Conservation (phyloP, 208 protist species). For the Naegleria lovaniensis region DNA sequence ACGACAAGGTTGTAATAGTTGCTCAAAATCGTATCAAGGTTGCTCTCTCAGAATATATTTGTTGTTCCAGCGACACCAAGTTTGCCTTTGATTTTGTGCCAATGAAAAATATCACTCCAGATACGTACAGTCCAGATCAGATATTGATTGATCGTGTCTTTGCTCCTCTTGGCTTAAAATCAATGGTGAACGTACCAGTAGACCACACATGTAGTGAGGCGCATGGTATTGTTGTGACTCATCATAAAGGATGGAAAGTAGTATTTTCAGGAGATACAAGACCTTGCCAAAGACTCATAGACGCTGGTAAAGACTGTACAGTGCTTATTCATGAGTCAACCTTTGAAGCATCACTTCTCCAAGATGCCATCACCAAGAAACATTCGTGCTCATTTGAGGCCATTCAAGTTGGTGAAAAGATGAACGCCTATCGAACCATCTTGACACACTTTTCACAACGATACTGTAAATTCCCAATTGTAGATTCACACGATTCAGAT, state of each 20-base stretch:
- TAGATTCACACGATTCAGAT: not conserved
- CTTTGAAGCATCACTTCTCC: not conserved
- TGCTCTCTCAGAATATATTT: not conserved
- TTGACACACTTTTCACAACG: slow-evolving; percentile 44
- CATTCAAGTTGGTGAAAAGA: slow-evolving; percentile 29
- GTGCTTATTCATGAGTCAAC: slow-evolving; percentile 36
- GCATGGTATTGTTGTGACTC: not conserved
- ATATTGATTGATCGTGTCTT: not conserved
- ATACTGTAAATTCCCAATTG: slow-evolving; percentile 36
- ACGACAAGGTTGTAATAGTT: not conserved
- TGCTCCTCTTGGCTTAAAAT: not conserved
- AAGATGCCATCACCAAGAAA: slow-evolving; percentile 44
- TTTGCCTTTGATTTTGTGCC: not conserved
- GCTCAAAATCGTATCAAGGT: not conserved
- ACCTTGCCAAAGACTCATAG: slow-evolving; percentile 13
- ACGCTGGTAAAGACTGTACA: not conserved
- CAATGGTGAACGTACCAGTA: not conserved
- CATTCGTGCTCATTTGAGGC: slow-evolving; percentile 49
- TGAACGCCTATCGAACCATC: slow-evolving; percentile 22
- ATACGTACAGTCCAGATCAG: not conserved
- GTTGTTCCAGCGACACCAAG: not conserved
- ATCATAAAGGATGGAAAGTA: not conserved
- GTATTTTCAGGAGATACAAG: slow-evolving; percentile 34
- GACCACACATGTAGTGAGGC: not conserved
- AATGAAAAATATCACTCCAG: not conserved